A percentile compares a stretch with the other conserved stretches of the same genome.
Evolutionary conservation across 2,329 filamentous ascomycete species (phyloP).

Genomic region (Curvularia sp.): DNA sequence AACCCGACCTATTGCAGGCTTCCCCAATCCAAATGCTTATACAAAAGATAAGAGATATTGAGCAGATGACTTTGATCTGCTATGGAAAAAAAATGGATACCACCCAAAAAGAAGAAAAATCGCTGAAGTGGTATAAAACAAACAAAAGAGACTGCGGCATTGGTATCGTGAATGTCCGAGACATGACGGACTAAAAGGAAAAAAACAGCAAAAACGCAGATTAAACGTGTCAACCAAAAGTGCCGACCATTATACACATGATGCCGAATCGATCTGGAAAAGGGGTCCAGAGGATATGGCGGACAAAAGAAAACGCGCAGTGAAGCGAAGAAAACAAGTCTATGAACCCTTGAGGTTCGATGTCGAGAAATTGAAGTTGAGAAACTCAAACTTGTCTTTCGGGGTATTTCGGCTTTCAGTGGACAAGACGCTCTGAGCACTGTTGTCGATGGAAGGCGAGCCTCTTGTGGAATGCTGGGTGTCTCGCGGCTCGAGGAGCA

Average conservation of each 20-base stretch:
- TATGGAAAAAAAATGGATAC: constrained; percentile 8
- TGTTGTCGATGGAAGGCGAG: constrained; percentile 38
- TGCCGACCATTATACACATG: constrained; percentile 21
- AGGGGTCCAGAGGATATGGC: constrained; percentile 22
- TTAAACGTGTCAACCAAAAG: constrained; percentile 29
- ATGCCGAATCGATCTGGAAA: constrained; percentile 3
- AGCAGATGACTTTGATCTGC: constrained; percentile 15
- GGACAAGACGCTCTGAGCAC: constrained; percentile 33
- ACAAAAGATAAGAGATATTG: constrained; percentile 17
- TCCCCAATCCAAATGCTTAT: constrained; percentile 12
- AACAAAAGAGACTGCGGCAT: constrained; percentile 36
- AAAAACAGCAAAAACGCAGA: constrained; percentile 28
- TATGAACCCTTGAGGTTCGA: constrained; percentile 44
- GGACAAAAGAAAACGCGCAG: constrained; percentile 23
- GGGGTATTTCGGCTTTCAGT: constrained; percentile 41
- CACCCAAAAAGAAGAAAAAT: constrained; percentile 69
- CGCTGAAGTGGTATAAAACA: constrained; percentile 49
- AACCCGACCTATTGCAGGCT: constrained; percentile 15
- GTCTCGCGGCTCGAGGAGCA: constrained; percentile 81
- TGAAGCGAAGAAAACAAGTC: constrained; percentile 29
- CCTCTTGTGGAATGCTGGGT: constrained; percentile 36
- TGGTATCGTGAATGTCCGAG: constrained; percentile 43
- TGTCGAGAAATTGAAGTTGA: constrained; percentile 48
- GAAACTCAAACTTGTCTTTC: constrained; percentile 49
- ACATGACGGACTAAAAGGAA: constrained; percentile 25